Conservation (phyloP, 2,329 filamentous ascomycete genomes). For the Pseudofabraea citricarpa region DNA sequence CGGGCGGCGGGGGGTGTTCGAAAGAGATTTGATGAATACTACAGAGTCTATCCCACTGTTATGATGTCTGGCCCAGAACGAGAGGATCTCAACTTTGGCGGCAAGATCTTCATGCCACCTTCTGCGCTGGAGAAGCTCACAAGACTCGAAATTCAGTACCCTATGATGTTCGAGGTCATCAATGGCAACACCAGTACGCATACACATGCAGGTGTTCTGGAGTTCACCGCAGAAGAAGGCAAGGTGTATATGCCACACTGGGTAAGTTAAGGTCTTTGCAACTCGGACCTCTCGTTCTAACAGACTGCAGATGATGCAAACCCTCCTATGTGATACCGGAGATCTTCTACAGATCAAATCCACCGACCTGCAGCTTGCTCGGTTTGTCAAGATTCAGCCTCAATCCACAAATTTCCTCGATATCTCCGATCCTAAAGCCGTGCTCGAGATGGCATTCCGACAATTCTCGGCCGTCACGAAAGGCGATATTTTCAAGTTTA, state of each 20-base stretch:
- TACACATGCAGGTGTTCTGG: constrained; percentile 90
- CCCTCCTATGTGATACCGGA: constrained; percentile 80
- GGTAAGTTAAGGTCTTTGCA: constrained; percentile 47
- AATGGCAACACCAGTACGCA: constrained; percentile 77
- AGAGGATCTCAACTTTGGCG: constrained; percentile 88
- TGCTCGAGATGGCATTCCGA: constrained; percentile 92
- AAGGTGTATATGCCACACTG: constrained; percentile 94
- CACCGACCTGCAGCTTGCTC: constrained; percentile 84
- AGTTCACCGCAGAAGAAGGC: constrained; percentile 97
- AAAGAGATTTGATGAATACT: constrained; percentile 97
- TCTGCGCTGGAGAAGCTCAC: constrained; percentile 97
- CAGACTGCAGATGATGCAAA: constrained; percentile 77
- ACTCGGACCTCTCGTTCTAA: not conserved
- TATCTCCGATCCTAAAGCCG: constrained; percentile 94
- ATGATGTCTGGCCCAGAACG: constrained; percentile 92
- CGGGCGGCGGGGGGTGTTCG: constrained; percentile 26
- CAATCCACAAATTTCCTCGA: constrained; percentile 92
- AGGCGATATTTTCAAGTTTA: constrained; percentile 92
- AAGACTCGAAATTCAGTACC: constrained; percentile 92
- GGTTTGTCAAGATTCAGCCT: constrained; percentile 93
- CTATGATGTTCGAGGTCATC: constrained; percentile 91
- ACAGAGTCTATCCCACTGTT: constrained; percentile 90
- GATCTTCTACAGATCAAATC: constrained; percentile 95
- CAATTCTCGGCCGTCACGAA: constrained; percentile 93
- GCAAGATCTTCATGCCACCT: constrained; percentile 96